Percentiles rank a stretch among this genome's conserved stretches.
These are phyloP conservation scores for Globisporangium nagaii DNA, from an alignment of 352 stramenopile genomes.

Conservation along the genomic window DNA sequence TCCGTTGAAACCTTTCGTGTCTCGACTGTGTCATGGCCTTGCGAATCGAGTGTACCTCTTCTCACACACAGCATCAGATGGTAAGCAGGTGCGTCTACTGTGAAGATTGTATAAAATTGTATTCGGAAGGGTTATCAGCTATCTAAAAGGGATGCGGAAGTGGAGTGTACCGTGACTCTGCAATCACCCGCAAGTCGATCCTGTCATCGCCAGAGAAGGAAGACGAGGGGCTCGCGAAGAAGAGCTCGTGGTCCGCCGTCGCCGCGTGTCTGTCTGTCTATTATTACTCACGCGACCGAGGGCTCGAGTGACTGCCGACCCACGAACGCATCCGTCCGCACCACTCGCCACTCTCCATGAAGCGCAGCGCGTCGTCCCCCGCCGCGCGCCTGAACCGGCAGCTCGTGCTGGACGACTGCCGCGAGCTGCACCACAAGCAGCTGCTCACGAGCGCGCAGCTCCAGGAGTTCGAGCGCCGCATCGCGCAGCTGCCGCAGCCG, in stretches of 20 bases:
- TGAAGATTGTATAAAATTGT: too few species aligned
- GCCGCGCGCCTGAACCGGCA: neutral
- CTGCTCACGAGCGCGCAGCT: conserved; percentile 26
- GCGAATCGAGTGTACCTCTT: neutral
- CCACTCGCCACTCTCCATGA: conserved; percentile 1
- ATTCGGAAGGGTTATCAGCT: too few species aligned
- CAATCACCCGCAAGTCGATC: neutral
- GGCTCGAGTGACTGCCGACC: neutral
- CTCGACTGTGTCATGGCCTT: neutral
- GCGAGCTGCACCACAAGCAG: conserved; percentile 28
- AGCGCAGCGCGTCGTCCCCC: neutral
- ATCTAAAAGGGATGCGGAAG: too few species aligned
- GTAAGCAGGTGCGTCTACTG: too few species aligned
- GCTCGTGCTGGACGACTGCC: conserved; percentile 25
- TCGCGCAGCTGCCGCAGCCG: neutral
- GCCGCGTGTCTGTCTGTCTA: neutral
- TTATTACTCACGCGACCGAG: neutral
- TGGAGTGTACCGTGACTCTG: conserved; percentile 2
- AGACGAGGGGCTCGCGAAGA: neutral
- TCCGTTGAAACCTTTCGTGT: neutral
- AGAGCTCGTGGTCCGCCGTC: neutral
- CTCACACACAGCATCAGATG: neutral
- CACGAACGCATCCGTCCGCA: too few species aligned
- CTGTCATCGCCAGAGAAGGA: neutral
- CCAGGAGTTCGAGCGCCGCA: conserved; percentile 20